Percentiles rank a stretch among this genome's conserved stretches.
These are phyloP conservation scores for Eragrostis tef DNA, from an alignment of 202 grass and related monocot species.

Conservation along the genomic window DNA sequence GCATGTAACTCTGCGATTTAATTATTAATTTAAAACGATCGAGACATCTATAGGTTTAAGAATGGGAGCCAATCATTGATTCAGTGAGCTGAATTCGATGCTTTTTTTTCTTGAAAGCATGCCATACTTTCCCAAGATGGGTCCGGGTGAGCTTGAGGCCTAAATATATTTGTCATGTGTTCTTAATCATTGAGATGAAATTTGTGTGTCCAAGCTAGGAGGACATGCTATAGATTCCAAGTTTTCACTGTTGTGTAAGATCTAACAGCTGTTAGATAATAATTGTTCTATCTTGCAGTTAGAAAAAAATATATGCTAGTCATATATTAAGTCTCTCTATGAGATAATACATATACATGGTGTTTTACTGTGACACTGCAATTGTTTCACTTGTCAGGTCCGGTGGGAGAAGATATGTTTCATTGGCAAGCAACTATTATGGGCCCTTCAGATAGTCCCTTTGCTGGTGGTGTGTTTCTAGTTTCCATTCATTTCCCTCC, in stretches of 20 bases:
- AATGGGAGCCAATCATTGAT: background rate
- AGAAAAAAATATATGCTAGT: background rate
- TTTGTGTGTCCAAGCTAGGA: no score
- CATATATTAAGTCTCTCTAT: background rate
- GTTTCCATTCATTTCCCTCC: constrained; percentile 61
- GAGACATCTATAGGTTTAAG: background rate
- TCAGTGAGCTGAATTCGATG: no score
- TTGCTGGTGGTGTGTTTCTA: constrained; percentile 55
- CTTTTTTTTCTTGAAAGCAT: background rate
- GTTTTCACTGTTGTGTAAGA: background rate
- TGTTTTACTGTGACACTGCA: background rate
- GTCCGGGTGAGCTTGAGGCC: background rate
- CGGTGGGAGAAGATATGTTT: constrained; percentile 57
- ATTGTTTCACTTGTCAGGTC: constrained; percentile 41
- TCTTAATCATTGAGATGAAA: no score
- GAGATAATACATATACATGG: background rate
- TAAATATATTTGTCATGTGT: no score
- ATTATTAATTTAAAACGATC: background rate
- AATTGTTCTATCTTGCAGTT: background rate
- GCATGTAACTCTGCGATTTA: background rate
- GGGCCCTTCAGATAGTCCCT: constrained; percentile 58
- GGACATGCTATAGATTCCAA: no score
- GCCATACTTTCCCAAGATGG: background rate
- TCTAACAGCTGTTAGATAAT: background rate
- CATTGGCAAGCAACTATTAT: constrained; percentile 62